Percentiles rank a stretch among this genome's conserved stretches.
phyloP scores from a whole-genome alignment of 2,329 filamentous ascomycete species.

The Trichoderma sp. region DNA sequence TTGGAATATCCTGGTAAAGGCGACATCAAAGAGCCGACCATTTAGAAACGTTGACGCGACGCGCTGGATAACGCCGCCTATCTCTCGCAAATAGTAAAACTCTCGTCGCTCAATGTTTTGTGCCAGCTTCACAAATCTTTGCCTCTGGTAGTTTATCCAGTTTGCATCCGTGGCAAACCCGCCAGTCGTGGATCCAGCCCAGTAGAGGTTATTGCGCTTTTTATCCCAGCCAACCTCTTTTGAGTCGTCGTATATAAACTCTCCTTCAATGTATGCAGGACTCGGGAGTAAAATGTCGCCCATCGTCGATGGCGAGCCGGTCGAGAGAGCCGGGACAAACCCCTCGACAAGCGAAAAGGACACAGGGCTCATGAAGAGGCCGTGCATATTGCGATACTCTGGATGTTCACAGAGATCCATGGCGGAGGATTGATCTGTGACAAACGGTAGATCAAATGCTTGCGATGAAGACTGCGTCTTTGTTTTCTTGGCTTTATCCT shows the following conservation, averaged over 20 bases:
- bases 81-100: constrained; percentile 35
- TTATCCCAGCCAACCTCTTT: constrained; percentile 46
- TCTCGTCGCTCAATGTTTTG: constrained; percentile 30
- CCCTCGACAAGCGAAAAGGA: constrained; percentile 41
- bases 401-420: constrained; percentile 45
- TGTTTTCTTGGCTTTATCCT: not conserved
- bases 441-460: constrained; percentile 36
- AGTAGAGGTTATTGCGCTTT: constrained; percentile 53
- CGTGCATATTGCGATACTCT: constrained; percentile 43
- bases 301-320: constrained; percentile 45
- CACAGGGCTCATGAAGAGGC: constrained; percentile 43
- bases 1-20: constrained; percentile 46
- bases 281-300: constrained; percentile 52
- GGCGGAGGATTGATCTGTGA: constrained; percentile 28
- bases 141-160: constrained; percentile 47
- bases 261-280: constrained; percentile 45
- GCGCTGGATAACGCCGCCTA: constrained; percentile 21
- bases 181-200: constrained; percentile 56
- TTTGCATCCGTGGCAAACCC: constrained; percentile 35
- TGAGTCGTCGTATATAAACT: constrained; percentile 40
- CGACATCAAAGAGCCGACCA: constrained; percentile 41
- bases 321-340: constrained; percentile 46
- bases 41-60: constrained; percentile 35
- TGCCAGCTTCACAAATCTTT: constrained; percentile 41
- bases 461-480: not conserved